Conservation (phyloP, 177 flowering plant species). For the Vitis hybrid region DNA sequence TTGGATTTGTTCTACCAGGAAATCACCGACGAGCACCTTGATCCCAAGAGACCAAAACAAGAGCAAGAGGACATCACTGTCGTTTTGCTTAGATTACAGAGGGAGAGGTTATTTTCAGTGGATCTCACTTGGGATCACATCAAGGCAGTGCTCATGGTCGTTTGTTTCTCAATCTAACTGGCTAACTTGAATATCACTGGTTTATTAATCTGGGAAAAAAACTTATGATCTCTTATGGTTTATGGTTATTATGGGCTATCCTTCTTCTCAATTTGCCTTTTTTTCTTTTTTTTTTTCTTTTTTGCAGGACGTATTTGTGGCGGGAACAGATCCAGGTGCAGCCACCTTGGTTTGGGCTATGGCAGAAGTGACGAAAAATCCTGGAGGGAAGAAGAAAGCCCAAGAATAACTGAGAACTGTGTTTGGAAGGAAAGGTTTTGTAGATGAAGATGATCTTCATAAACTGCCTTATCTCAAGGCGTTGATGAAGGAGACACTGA, state of each 20-base stretch:
- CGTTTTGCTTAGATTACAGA: slow-evolving; percentile 29
- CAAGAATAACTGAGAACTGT: slow-evolving; percentile 19
- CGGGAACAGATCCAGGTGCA: slow-evolving; percentile 8
- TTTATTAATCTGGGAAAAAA: too few relatives aligned
- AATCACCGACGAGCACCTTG: slow-evolving; percentile 32
- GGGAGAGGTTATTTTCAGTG: slow-evolving; percentile 2
- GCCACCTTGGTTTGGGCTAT: slow-evolving; percentile 11
- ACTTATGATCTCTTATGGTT: too few relatives aligned
- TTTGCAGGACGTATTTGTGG: slow-evolving; percentile 2
- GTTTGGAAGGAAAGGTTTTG: slow-evolving; percentile 1
- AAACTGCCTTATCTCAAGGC: slow-evolving; percentile 17
- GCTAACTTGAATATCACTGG: neutral
- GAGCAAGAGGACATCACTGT: slow-evolving; percentile 31
- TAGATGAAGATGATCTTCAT: slow-evolving; percentile 10
- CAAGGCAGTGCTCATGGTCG: slow-evolving; percentile 39
- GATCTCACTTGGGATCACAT: slow-evolving; percentile 30
- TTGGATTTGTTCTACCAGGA: slow-evolving; percentile 34
- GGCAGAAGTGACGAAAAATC: slow-evolving; percentile 15
- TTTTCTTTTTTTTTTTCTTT: neutral
- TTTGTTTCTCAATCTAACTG: neutral
- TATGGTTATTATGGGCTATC: neutral
- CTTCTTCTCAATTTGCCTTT: neutral
- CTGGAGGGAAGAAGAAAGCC: slow-evolving; percentile 13
- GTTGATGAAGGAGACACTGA: slow-evolving; percentile 7
- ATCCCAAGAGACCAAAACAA: slow-evolving; percentile 21